Conservation (phyloP, 2,329 filamentous ascomycete genomes). For the Plenodomus biglobosus region DNA sequence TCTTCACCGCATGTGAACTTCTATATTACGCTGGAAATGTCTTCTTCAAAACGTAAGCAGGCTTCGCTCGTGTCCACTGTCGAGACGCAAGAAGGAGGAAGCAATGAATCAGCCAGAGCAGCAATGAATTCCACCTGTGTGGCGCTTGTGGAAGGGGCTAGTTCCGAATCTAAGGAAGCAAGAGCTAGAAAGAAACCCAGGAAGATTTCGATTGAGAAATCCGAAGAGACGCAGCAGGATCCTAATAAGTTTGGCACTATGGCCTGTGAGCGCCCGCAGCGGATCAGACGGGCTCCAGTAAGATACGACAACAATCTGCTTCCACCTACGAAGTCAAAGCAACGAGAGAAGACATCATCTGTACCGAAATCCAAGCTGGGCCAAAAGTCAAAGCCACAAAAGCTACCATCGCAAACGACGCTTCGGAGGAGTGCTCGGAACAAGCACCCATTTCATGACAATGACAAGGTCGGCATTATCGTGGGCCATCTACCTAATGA, state of each 20-base stretch:
- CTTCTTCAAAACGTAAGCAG: not conserved
- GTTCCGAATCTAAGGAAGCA: not conserved
- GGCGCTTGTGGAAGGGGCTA: no score
- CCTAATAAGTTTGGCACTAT: conserved; percentile 5
- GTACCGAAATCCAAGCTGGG: not conserved
- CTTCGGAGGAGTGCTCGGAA: not conserved
- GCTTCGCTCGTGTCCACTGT: not conserved
- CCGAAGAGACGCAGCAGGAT: not conserved
- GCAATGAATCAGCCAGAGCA: not conserved
- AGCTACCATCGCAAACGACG: not conserved
- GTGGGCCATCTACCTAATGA: not conserved
- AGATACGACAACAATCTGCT: not conserved
- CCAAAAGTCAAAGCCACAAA: not conserved
- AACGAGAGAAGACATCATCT: not conserved
- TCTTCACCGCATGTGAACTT: not conserved
- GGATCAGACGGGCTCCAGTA: not conserved
- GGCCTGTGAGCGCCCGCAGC: conserved; percentile 6
- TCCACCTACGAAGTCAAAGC: not conserved
- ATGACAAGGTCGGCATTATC: not conserved
- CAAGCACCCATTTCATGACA: not conserved
- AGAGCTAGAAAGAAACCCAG: not conserved
- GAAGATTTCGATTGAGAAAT: not conserved
- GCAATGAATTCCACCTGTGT: no score
- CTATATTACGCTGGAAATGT: not conserved
- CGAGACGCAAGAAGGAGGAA: not conserved